phyloP scores from a whole-genome alignment of 352 stramenopile species.

The Pythium periplocum region DNA sequence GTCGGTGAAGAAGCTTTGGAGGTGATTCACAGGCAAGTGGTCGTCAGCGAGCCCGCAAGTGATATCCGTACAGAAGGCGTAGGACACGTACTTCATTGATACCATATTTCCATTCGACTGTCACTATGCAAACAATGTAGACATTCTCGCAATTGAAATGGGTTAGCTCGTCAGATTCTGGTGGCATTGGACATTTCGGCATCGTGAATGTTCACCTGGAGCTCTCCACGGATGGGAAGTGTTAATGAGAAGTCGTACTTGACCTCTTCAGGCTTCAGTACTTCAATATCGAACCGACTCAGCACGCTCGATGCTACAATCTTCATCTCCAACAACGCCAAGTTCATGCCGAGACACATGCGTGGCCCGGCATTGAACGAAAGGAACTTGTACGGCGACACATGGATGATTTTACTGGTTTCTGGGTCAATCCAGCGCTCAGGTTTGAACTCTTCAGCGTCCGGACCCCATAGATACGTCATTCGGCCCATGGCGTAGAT shows the following conservation, averaged over 20 bases:
- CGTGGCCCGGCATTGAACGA: slow-evolving; percentile 45
- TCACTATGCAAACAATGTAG: too few species aligned
- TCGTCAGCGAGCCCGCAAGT: too few species aligned
- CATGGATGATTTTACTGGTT: slow-evolving; percentile 19
- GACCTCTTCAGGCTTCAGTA: not conserved
- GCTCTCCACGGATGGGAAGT: slow-evolving; percentile 2
- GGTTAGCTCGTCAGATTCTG: too few species aligned
- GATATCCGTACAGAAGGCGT: too few species aligned
- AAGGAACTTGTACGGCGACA: slow-evolving; percentile 40
- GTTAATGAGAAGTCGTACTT: slow-evolving; percentile 8
- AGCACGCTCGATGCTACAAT: slow-evolving; percentile 33
- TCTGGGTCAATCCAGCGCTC: slow-evolving; percentile 30
- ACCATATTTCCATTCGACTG: too few species aligned
- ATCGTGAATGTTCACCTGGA: not conserved
- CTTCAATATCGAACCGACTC: slow-evolving; percentile 23
- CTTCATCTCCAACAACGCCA: slow-evolving; percentile 58
- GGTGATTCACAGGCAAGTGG: too few species aligned
- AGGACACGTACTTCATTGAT: too few species aligned
- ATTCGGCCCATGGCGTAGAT: slow-evolving; percentile 35
- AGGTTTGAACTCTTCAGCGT: slow-evolving; percentile 35
- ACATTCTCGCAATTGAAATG: too few species aligned
- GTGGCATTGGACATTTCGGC: not conserved
- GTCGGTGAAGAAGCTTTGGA: too few species aligned
- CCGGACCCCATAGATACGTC: slow-evolving; percentile 28
- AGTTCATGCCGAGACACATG: slow-evolving; percentile 31